Evolutionary conservation across 495 filamentous ascomycete genomes (phyloP).

Genomic region (Penicillium cosmopolitanum): DNA sequence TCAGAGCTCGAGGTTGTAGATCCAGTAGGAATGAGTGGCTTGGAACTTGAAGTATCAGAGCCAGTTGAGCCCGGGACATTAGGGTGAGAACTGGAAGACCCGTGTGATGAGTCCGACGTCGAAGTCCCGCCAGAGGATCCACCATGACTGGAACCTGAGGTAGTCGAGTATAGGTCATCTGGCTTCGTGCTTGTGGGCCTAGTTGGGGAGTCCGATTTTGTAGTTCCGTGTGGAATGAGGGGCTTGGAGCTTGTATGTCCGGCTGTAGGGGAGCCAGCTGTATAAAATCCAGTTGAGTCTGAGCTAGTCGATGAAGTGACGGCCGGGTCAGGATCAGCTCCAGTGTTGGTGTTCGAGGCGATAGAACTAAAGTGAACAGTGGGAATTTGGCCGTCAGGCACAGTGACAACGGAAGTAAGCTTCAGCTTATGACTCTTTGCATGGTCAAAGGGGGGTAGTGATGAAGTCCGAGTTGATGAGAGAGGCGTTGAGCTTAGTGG

Average conservation of each 20-base stretch:
- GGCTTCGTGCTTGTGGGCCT: not conserved
- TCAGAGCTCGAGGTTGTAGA: not conserved
- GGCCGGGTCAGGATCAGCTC: not conserved
- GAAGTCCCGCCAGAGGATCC: not conserved
- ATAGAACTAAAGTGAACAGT: slow-evolving; percentile 2
- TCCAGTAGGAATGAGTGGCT: no score
- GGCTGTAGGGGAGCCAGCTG: not conserved
- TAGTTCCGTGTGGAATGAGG: no score
- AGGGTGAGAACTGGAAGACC: no score
- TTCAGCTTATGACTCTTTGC: not conserved
- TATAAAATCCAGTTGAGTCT: not conserved
- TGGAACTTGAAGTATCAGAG: no score
- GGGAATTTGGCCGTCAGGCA: not conserved
- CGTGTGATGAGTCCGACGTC: no score
- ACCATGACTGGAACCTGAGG: not conserved
- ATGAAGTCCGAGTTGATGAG: not conserved
- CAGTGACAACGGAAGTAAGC: slow-evolving; percentile 4
- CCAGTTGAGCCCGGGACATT: no score
- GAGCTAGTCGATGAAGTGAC: not conserved
- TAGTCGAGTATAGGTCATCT: not conserved
- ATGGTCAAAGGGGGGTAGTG: not conserved
- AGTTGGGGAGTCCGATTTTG: not conserved
- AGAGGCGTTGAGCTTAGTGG: not conserved
- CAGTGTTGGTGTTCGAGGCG: not conserved
- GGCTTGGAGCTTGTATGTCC: not conserved